Evolutionary conservation across 257 asterid species (phyloP).

Genomic region (Ilex asprella): DNA sequence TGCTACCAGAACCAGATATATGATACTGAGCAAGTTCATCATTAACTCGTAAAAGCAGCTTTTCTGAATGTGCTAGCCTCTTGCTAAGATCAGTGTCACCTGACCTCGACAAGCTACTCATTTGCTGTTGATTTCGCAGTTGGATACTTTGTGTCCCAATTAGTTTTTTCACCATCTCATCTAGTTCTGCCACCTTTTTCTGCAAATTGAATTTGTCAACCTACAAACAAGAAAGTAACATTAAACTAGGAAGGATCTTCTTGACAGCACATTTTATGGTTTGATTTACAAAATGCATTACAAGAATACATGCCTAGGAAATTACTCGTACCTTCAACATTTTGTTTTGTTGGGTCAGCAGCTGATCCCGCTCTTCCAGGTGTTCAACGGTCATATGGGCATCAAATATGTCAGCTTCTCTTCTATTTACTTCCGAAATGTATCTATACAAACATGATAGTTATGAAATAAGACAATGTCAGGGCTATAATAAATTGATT

Average conservation of each 20-base stretch:
- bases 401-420: slow-evolving; percentile 48
- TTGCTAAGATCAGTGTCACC: slow-evolving; percentile 29
- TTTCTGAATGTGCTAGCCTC: slow-evolving; percentile 42
- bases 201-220: slow-evolving; percentile 62
- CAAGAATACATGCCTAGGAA: neutral
- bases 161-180: slow-evolving; percentile 56
- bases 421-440: slow-evolving; percentile 41
- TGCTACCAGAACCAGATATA: slow-evolving; percentile 24
- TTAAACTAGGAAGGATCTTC: slow-evolving; percentile 7
- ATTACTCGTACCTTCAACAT: slow-evolving; percentile 54
- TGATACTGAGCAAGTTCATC: slow-evolving; percentile 33
- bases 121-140: slow-evolving; percentile 28
- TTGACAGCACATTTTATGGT: neutral
- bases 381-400: slow-evolving; percentile 54
- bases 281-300: neutral
- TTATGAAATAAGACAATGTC: neutral
- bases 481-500: too few relatives aligned
- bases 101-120: slow-evolving; percentile 25
- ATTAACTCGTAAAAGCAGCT: slow-evolving; percentile 35
- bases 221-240: slow-evolving; percentile 24
- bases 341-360: slow-evolving; percentile 70
- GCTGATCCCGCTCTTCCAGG: slow-evolving; percentile 60
- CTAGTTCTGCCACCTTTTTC: slow-evolving; percentile 56
- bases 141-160: slow-evolving; percentile 33
- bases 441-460: slow-evolving; percentile 36